Percentiles rank a stretch among this genome's conserved stretches.
These are phyloP conservation scores for Penicillium crustosum DNA, from an alignment of 2,329 filamentous ascomycete genomes.

Conservation along the genomic window DNA sequence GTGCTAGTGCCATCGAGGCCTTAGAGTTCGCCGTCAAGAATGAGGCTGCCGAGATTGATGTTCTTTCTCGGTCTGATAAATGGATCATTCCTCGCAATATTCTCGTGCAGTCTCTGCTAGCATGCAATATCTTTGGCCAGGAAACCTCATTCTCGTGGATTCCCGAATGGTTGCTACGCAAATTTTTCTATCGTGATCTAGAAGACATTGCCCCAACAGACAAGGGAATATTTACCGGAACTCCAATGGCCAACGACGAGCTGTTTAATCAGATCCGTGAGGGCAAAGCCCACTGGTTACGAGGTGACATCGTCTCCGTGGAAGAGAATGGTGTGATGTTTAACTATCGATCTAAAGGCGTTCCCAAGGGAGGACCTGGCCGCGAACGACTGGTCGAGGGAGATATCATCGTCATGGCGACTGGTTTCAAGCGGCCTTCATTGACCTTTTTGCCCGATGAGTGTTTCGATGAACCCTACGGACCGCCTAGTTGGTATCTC, in stretches of 20 bases:
- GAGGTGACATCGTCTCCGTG: conserved; percentile 73
- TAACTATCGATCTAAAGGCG: conserved; percentile 69
- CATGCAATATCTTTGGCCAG: conserved; percentile 75
- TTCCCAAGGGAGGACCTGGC: conserved; percentile 74
- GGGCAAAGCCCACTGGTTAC: conserved; percentile 73
- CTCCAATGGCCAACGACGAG: conserved; percentile 83
- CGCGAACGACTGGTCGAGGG: conserved; percentile 64
- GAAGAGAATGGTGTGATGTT: conserved; percentile 65
- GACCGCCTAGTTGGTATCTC: conserved; percentile 82
- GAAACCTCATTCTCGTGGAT: conserved; percentile 76
- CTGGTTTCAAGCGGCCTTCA: conserved; percentile 73
- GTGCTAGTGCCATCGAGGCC: conserved; percentile 78
- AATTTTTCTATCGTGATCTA: conserved; percentile 81
- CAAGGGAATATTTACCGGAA: conserved; percentile 73
- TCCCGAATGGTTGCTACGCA: conserved; percentile 70
- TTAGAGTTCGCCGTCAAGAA: conserved; percentile 73
- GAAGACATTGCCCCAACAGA: conserved; percentile 67
- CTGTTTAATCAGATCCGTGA: conserved; percentile 72
- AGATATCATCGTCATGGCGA: conserved; percentile 80
- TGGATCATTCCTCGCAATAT: conserved; percentile 85
- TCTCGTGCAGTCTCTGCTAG: conserved; percentile 69
- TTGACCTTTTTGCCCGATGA: conserved; percentile 72
- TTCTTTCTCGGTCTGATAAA: conserved; percentile 76
- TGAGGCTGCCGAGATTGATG: conserved; percentile 66
- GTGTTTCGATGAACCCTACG: conserved; percentile 70